Evolutionary conservation across 2,329 filamentous ascomycete species (phyloP), one percentile per base, ranked within the genome.

Genomic region (Mariannaea elegans): DNA sequence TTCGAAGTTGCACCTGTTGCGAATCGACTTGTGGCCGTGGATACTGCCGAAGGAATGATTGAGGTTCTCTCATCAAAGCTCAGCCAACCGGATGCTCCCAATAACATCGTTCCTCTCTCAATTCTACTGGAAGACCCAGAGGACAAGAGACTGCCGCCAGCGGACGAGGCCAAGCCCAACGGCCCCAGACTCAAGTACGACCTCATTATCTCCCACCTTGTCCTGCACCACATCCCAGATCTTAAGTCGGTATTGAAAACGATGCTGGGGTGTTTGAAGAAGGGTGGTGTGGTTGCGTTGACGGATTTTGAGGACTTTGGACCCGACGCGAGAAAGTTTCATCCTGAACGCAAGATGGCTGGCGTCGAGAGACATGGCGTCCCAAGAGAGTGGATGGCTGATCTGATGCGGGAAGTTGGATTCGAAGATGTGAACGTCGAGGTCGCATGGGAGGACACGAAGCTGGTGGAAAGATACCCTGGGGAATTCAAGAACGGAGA

Each of bases 291-390:
- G 50, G 75, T 86, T 1, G 82, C 81, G 2, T 70, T 87, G 64
- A 87, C 84, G 2, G 85, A 87, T 65, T 87, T 82, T 67, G 83
- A 87, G 67, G 80, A 87, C 62, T 82, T 81, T 68, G 84, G 84
- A 0, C 78, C 79, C 0, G 80, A 81, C 41, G 82, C 83, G 2
- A 74, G 79, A 29, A 72, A 71, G 46, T 87, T 87, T 65, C 84
- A 87, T 71, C 80, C 84, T 0, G 73, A 78, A 64, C 66, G 66
- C 19, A 85, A 84, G 71, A 80, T 85, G 77, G 76, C 76, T 0
- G 83, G 83, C 2, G 84, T 87, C 2, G 82, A 85, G 71, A 71
- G 82, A 48, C 83, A 87, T 69, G 84, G 84, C 1, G 80, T 87
- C 34, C 68, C 73, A 23, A 71, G 73, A 27, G 66, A 63, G 1